Conservation (phyloP, 345 rosid genomes). For the Citrus hindsii region DNA sequence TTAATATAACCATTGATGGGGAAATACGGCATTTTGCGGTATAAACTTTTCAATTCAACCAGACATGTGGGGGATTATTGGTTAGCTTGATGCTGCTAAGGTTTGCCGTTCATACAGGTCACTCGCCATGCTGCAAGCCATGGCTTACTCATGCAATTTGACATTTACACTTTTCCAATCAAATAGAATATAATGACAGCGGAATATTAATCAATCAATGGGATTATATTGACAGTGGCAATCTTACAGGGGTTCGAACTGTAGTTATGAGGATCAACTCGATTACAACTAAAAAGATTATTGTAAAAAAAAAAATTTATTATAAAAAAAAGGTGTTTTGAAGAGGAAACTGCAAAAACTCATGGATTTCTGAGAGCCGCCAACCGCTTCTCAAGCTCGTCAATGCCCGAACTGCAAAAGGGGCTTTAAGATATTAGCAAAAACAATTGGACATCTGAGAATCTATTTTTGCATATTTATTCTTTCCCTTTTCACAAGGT, state of each 20-base stretch:
- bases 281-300: not conserved
- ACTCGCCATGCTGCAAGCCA: not conserved
- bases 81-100: too few species aligned
- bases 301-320: not conserved
- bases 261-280: not conserved
- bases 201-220: too few species aligned
- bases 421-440: not conserved
- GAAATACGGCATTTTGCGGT: too few species aligned
- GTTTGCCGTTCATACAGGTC: not conserved
- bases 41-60: too few species aligned
- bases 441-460: not conserved
- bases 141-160: too few species aligned
- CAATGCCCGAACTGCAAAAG: slow-evolving; percentile 59
- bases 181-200: too few species aligned
- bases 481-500: not conserved
- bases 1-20: too few species aligned
- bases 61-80: too few species aligned
- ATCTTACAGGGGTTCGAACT: not conserved
- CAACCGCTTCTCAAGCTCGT: slow-evolving; percentile 88
- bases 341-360: not conserved
- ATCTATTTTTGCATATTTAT: not conserved
- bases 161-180: not conserved
- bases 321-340: not conserved
- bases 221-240: slow-evolving; percentile 11
- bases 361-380: slow-evolving; percentile 76